These are phyloP conservation scores for Umbellularia californica DNA, from an alignment of 164 flowering plant genomes.

Conservation along the genomic window DNA sequence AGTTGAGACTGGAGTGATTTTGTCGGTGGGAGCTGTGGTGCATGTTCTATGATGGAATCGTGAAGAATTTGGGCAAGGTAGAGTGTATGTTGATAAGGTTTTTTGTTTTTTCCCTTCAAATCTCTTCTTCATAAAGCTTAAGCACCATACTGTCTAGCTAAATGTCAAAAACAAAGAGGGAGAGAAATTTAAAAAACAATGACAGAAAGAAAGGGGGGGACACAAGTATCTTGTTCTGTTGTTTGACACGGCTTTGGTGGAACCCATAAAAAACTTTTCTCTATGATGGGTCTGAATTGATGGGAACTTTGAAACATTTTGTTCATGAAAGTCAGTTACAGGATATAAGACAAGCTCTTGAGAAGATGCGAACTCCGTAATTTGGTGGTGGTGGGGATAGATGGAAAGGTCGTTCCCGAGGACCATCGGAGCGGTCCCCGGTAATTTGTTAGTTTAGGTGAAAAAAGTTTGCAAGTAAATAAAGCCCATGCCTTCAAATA, in stretches of 20 bases:
- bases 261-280: neutral
- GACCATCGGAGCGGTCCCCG: too few species aligned
- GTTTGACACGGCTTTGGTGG: neutral
- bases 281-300: neutral
- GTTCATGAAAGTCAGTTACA: neutral
- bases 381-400: neutral
- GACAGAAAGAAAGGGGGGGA: neutral
- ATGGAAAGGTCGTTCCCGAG: neutral
- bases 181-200: neutral
- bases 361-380: neutral
- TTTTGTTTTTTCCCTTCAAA: neutral
- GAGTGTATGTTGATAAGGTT: constrained; percentile 59
- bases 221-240: neutral
- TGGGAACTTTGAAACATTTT: neutral
- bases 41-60: constrained; percentile 70
- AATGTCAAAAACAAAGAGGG: neutral
- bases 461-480: too few species aligned
- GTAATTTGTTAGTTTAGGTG: too few species aligned
- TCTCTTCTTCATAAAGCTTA: neutral
- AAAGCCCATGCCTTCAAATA: too few species aligned
- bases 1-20: neutral
- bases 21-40: constrained; percentile 52
- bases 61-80: constrained; percentile 60
- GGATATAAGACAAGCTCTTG: neutral
- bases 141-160: neutral